Conservation (phyloP, 768 basidiomycete species). For the Boletus sp. region DNA sequence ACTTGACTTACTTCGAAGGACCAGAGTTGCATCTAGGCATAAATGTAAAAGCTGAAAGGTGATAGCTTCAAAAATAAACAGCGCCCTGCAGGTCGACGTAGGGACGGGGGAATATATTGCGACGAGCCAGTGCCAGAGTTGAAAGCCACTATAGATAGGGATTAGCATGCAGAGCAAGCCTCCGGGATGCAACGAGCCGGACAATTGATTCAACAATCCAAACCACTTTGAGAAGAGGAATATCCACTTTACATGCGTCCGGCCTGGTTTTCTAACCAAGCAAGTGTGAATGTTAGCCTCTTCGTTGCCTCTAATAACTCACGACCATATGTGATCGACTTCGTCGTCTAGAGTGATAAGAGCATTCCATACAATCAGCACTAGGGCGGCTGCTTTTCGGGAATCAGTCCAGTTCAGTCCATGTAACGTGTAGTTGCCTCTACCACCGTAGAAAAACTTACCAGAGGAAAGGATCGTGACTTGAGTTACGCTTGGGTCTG, state of each 20-base stretch:
- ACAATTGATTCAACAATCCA: slow-evolving; percentile 19
- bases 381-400: slow-evolving; percentile 8
- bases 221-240: slow-evolving; percentile 24
- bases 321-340: slow-evolving; percentile 20
- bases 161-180: slow-evolving; percentile 1
- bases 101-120: not conserved
- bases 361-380: slow-evolving; percentile 14
- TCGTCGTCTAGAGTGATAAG: slow-evolving; percentile 18
- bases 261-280: slow-evolving; percentile 5
- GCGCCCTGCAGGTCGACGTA: not conserved
- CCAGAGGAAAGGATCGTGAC: slow-evolving; percentile 5
- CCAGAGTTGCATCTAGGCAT: slow-evolving; percentile 11
- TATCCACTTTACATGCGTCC: slow-evolving; percentile 16
- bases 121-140: not conserved
- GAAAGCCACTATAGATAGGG: not conserved
- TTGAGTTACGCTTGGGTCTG: not conserved
- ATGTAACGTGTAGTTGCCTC: not conserved
- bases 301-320: slow-evolving; percentile 3
- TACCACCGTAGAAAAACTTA: slow-evolving; percentile 1
- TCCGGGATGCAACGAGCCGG: not conserved
- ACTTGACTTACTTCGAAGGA: slow-evolving; percentile 19
- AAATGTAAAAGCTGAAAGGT: slow-evolving; percentile 14
- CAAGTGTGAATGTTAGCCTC: not conserved
- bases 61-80: not conserved
- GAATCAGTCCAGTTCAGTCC: not conserved